Evolutionary conservation across 2,329 filamentous ascomycete species (phyloP).

Genomic region (Diplodia mutila): DNA sequence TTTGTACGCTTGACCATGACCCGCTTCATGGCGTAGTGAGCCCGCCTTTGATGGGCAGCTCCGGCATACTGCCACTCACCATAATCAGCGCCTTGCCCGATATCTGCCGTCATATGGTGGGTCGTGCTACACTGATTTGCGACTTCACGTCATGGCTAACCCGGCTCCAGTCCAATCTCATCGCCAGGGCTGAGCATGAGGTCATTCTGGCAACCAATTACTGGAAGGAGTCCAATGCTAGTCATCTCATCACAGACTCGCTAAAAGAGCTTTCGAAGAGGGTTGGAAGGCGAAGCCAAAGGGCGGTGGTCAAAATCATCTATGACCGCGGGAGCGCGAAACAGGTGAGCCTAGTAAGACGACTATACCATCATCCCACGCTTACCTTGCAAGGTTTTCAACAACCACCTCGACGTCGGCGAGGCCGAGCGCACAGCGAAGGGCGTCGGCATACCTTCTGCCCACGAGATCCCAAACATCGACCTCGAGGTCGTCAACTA

Average conservation of each 20-base stretch:
- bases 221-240: constrained; percentile 72
- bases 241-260: constrained; percentile 68
- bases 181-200: constrained; percentile 71
- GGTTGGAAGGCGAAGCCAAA: constrained; percentile 60
- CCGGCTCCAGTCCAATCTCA: constrained; percentile 65
- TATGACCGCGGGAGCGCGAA: constrained; percentile 72
- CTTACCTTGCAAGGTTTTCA: constrained; percentile 47
- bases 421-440: constrained; percentile 61
- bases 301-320: constrained; percentile 71
- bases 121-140: not conserved
- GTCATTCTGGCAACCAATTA: constrained; percentile 76
- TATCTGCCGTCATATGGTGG: constrained; percentile 68
- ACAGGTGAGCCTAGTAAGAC: constrained; percentile 49
- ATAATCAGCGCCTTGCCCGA: constrained; percentile 72
- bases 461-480: constrained; percentile 70
- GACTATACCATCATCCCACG: not conserved
- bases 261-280: constrained; percentile 70
- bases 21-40: constrained; percentile 59
- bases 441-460: constrained; percentile 62
- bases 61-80: constrained; percentile 68
- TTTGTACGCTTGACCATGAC: constrained; percentile 60
- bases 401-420: constrained; percentile 66
- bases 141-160: not conserved
- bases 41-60: constrained; percentile 62
- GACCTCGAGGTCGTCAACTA: constrained; percentile 75